Base-by-base conservation (phyloP, 352 stramenopile species). In the Phytophthora capsici region DNA sequence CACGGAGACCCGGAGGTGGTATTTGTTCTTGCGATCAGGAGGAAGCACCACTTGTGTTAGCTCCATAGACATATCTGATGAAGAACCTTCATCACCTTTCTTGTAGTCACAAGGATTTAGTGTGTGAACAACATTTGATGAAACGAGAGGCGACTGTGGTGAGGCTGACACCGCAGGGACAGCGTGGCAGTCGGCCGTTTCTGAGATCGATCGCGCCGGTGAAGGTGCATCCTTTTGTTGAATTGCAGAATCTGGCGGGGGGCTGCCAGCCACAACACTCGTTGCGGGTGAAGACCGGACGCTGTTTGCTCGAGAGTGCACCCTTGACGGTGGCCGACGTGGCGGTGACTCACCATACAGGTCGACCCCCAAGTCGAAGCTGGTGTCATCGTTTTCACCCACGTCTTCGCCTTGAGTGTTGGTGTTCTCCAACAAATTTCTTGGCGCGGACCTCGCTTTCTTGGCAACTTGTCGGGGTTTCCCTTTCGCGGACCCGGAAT, bases 41-140 rank as follows among this genome's bases (percentile, higher is more conserved):
- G 69, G 66, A 22, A 82, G 62, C 37, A 53, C 36, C 26, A 78
- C 73, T 46, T 68, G 53, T 10, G 71, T 65, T 25, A 82, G 22
- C 25, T 76, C 65, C 57, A 82, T 58, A 19, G 52, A 68, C 46
- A 60, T 54, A 23, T 58, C 17, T 37, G 51, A 25, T 32, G 32
- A 50, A 47, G 23, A 37, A 37, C 9, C n/a, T 4, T 22, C 23
- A 14, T 45, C 28, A 6, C 13, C 26, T 19, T 46, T 63, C 26
- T 23, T 32, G 12, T 20, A 12, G 14, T 20, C 32, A 48, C 40
- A 38, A 22, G 53, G 16, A 16, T 47, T 34, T 6, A 13, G 43
- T 8, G 8, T n/a, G 19, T 13, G 20, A 45, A 32, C 10, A 14
- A 13, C 48, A 25, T 28, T 32, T 50, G 49, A 66, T 36, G 46